Base-by-base conservation (phyloP, 495 filamentous ascomycete genomes). In the Aspergillus sclerotioniger region DNA sequence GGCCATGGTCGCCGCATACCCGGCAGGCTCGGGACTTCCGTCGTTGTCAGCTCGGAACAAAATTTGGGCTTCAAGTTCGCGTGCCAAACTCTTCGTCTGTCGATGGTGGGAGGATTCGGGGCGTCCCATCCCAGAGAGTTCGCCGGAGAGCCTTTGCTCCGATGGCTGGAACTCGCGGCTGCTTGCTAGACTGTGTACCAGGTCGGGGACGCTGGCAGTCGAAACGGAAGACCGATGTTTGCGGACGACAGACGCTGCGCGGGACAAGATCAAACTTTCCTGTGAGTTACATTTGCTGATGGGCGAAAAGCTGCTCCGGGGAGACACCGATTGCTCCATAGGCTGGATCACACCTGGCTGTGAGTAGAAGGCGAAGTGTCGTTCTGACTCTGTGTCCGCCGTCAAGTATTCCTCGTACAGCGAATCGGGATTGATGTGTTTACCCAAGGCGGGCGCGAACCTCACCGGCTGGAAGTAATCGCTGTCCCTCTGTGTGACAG, bases 221-320 rank as follows among this genome's bases (percentile, higher is more conserved):
- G 84, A 87, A 21, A 79, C 75, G 0, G 79, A 78, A 9, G 82
- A 85, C 58, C 81, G 82, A 60, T 78, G 79, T 53, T 80, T 80
- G 32, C 80, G 80, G 17, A 75, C 73, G 51, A 80, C 74, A 8
- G 79, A 80, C 28, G 76, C 70, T 10, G 72, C 70, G 52, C 79
- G 69, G 13, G 77, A 82, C 54, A 79, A 62, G 45, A 82, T 76
- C 35, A 83, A 69, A 63, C 81, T 84, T 59, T 84, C 82, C 51
- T 83, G 77, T 28, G 82, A 84, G 62, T 79, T 82, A 59, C 76
- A 80, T 53, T 83, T 84, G 75, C 82, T 85, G 47, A 82, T 80
- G 6, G 76, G 81, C 4, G 82, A 80, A 53, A 76, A 77, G 67
- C 79, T 83, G 64, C 77, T 83, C 29, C 79, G 72, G 8, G 73